Evolutionary conservation across 208 protist genomes (phyloP).

Genomic region (Leishmania braziliensis): DNA sequence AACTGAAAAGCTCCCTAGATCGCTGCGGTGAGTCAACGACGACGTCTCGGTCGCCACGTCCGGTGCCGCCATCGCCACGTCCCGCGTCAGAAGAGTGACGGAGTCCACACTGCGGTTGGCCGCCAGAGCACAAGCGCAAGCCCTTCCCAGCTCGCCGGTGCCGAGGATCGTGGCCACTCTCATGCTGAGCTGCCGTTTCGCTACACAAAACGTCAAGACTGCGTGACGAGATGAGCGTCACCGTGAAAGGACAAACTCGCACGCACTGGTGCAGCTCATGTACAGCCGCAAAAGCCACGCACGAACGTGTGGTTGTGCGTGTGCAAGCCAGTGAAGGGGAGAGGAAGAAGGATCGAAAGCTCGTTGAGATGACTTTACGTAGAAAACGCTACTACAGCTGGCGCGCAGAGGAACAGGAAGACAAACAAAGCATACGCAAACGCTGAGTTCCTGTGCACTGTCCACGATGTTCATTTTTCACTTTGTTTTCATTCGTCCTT

Average conservation of each 20-base stretch:
- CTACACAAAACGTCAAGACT: neutral
- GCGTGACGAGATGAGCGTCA: neutral
- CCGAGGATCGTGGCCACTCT: slow-evolving; percentile 57
- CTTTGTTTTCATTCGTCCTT: neutral
- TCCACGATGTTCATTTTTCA: no score
- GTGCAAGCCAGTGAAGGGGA: neutral
- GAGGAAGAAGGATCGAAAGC: no score
- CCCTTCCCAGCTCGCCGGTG: slow-evolving; percentile 65
- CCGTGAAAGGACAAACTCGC: neutral
- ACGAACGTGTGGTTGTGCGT: neutral
- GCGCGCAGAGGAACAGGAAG: neutral
- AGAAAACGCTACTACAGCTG: neutral
- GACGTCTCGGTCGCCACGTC: neutral
- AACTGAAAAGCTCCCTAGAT: neutral
- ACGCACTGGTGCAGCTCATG: neutral
- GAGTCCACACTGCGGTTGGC: slow-evolving; percentile 18
- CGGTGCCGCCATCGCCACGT: slow-evolving; percentile 9
- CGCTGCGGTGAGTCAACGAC: neutral
- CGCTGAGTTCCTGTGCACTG: no score
- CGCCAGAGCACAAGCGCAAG: slow-evolving; percentile 67
- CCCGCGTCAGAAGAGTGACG: slow-evolving; percentile 29
- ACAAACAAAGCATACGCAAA: neutral
- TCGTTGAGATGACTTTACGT: no score
- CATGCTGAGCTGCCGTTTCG: neutral
- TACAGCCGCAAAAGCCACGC: neutral